Evolutionary conservation across 2,329 filamentous ascomycete genomes (phyloP).

Genomic region (Colletotrichum tropicale): DNA sequence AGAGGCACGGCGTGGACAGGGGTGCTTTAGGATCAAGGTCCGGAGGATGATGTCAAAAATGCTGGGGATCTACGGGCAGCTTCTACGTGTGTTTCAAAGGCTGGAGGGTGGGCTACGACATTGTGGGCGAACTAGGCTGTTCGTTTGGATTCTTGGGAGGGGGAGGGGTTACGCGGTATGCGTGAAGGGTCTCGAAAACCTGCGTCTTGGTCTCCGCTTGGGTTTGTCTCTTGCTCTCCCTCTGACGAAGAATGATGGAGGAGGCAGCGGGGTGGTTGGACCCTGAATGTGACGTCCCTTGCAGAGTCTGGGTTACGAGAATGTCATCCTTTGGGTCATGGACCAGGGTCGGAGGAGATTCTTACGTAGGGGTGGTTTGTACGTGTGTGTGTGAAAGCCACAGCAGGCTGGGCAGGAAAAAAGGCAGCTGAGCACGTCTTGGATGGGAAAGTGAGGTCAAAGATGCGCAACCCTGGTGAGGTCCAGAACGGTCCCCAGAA

Average conservation of each 20-base stretch:
- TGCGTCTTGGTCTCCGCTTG: not conserved
- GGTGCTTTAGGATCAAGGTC: not conserved
- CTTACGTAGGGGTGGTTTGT: not conserved
- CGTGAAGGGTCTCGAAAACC: conserved; percentile 18
- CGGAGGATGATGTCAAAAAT: conserved; percentile 16
- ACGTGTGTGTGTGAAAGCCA: not conserved
- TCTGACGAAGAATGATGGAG: not conserved
- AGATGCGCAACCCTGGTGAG: not conserved
- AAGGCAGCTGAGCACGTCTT: not conserved
- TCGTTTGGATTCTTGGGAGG: not conserved
- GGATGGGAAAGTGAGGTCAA: not conserved
- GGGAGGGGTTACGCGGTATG: not conserved
- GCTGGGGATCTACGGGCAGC: conserved; percentile 1
- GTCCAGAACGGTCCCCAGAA: not conserved
- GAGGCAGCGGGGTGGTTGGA: not conserved
- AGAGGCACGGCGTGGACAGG: not conserved
- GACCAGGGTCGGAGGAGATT: not conserved
- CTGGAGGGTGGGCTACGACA: not conserved
- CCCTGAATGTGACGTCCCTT: conserved; percentile 14
- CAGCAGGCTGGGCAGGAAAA: not conserved
- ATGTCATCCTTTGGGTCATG: not conserved
- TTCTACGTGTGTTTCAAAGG: not conserved
- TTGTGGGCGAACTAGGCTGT: not conserved
- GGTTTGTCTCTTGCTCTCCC: not conserved
- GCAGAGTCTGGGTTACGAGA: not conserved